phyloP scores from a whole-genome alignment of 495 filamentous ascomycete species.

The Talaromyces borbonicus region DNA sequence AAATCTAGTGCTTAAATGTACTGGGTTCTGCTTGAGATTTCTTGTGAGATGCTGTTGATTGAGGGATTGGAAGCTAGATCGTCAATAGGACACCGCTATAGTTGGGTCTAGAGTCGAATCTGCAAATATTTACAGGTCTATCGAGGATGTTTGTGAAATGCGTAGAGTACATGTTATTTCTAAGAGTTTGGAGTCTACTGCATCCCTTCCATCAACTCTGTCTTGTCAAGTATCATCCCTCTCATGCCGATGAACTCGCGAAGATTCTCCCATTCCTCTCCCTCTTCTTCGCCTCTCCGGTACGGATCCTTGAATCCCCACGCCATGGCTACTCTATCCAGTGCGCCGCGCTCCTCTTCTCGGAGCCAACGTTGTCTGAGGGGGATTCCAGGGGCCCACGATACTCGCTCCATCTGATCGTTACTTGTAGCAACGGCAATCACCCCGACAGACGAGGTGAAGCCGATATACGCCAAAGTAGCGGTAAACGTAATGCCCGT shows the following conservation, averaged over 20 bases:
- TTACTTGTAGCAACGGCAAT: constrained; percentile 77
- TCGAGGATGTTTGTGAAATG: too few species aligned
- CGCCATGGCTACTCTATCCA: constrained; percentile 73
- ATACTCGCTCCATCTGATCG: constrained; percentile 89
- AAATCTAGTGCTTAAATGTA: constrained; percentile 32
- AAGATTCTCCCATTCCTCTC: constrained; percentile 76
- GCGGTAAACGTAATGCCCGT: constrained; percentile 74
- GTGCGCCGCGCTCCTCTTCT: constrained; percentile 84
- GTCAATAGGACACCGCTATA: not conserved
- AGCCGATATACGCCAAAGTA: constrained; percentile 68
- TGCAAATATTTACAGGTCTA: too few species aligned
- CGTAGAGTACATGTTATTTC: not conserved
- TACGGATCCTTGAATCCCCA: constrained; percentile 84
- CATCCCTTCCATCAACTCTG: constrained; percentile 88
- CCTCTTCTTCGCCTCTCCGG: constrained; percentile 80
- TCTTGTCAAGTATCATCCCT: constrained; percentile 82
- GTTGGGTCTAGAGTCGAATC: constrained; percentile 1
- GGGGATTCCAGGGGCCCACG: constrained; percentile 72
- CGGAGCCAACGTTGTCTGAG: constrained; percentile 79
- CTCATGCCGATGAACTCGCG: constrained; percentile 68
- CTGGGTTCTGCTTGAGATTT: not conserved
- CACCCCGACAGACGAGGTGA: constrained; percentile 69
- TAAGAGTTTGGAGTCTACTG: constrained; percentile 30
- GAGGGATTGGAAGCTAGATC: not conserved
- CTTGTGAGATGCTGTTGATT: too few species aligned